phyloP scores from a whole-genome alignment of 2,329 filamentous ascomycete genomes.

The Dendryphion nanum region DNA sequence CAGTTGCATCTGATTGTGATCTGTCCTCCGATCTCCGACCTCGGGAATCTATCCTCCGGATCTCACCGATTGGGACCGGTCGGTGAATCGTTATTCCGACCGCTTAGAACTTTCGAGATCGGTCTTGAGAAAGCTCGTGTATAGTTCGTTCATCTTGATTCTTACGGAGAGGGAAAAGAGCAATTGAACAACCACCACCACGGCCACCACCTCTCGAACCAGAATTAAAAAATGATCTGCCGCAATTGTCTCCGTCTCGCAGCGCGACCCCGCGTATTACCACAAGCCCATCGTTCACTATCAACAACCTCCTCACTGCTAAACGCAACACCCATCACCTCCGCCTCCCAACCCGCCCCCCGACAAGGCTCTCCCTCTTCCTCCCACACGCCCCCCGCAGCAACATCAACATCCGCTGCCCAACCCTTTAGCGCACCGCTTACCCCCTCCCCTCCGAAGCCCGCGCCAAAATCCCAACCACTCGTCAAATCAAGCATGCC shows the following conservation, averaged over 20 bases:
- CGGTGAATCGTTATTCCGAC: too few species aligned
- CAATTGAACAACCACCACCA: too few species aligned
- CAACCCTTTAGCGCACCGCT: conserved; percentile 47
- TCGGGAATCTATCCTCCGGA: too few species aligned
- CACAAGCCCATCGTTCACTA: conserved; percentile 20
- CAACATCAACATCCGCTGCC: conserved; percentile 46
- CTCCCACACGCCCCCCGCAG: conserved; percentile 35
- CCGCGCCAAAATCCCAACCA: conserved; percentile 19
- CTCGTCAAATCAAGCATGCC: conserved; percentile 51
- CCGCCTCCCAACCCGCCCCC: conserved; percentile 23
- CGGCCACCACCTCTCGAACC: background rate
- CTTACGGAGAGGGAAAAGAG: too few species aligned
- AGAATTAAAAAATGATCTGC: conserved; percentile 36
- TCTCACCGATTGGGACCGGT: too few species aligned
- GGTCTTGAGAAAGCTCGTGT: too few species aligned
- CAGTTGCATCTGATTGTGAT: too few species aligned
- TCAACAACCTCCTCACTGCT: conserved; percentile 19
- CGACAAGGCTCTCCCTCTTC: conserved; percentile 23
- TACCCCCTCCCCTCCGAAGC: conserved; percentile 14
- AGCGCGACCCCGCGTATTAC: conserved; percentile 17
- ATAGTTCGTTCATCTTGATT: too few species aligned
- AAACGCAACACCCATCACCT: conserved; percentile 26
- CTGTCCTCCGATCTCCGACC: too few species aligned
- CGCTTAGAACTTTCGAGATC: too few species aligned
- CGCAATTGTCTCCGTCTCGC: conserved; percentile 37